Conservation (phyloP, 2,329 filamentous ascomycete species). For the Lojkania enalia region DNA sequence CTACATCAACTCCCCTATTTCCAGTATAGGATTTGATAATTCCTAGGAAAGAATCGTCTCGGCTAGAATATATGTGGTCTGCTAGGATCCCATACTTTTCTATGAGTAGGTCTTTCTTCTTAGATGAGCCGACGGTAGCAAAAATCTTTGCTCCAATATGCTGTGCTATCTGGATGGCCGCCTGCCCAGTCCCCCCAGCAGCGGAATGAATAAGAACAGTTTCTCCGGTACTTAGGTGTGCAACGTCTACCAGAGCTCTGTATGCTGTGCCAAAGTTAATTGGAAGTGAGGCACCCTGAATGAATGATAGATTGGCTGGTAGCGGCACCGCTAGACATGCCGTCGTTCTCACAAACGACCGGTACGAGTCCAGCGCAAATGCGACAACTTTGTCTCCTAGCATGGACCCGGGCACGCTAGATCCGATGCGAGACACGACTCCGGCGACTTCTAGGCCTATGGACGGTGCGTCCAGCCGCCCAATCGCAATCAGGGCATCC, state of each 20-base stretch:
- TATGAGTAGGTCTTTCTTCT: conserved; percentile 31
- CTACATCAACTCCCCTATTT: conserved; percentile 34
- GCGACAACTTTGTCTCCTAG: conserved; percentile 1
- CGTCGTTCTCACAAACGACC: background rate
- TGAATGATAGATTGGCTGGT: conserved; percentile 6
- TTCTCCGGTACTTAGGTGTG: conserved; percentile 28
- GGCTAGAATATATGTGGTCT: conserved; percentile 33
- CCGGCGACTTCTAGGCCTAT: conserved; percentile 2
- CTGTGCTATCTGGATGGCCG: conserved; percentile 14
- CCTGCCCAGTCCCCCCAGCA: conserved; percentile 18
- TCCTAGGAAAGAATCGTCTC: conserved; percentile 27
- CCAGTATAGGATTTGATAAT: conserved; percentile 25
- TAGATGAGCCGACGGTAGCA: conserved; percentile 25
- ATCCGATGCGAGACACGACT: background rate
- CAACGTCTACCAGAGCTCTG: conserved; percentile 23
- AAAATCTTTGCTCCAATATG: conserved; percentile 10
- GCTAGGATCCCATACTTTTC: conserved; percentile 26
- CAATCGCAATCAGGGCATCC: conserved; percentile 8
- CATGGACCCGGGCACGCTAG: background rate
- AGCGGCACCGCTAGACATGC: background rate
- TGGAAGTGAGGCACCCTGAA: conserved; percentile 8
- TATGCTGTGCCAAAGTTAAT: conserved; percentile 3
- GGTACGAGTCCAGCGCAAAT: background rate
- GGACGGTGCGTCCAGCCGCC: conserved; percentile 14
- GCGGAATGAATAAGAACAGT: conserved; percentile 26